Conservation (phyloP, 2,329 filamentous ascomycete species). For the Metarhizium humberi region DNA sequence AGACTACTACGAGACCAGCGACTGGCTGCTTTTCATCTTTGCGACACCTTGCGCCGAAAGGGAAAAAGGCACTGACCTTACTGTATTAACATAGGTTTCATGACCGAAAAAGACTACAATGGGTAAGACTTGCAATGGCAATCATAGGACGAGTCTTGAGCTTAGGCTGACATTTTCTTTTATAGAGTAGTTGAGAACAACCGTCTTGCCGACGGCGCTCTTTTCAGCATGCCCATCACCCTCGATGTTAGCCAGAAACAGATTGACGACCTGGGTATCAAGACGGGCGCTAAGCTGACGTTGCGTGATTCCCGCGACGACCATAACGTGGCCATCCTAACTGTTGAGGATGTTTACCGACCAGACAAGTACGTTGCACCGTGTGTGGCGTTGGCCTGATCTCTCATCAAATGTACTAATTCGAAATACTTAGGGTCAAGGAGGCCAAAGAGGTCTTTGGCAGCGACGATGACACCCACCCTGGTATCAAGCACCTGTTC, state of each 20-base stretch:
- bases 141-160: background rate
- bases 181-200: constrained; percentile 79
- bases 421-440: constrained; percentile 48
- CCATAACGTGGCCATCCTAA: constrained; percentile 90
- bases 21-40: background rate
- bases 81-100: constrained; percentile 58
- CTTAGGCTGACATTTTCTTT: background rate
- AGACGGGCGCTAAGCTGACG: constrained; percentile 72
- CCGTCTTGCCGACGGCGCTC: constrained; percentile 77
- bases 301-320: constrained; percentile 96
- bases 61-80: background rate
- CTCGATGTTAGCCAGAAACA: constrained; percentile 72
- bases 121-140: constrained; percentile 45
- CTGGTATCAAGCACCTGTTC: constrained; percentile 84
- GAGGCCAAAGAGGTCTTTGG: constrained; percentile 95
- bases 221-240: constrained; percentile 96
- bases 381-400: background rate
- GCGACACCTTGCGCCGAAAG: background rate
- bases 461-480: constrained; percentile 80
- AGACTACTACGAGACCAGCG: too few relatives aligned
- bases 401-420: background rate
- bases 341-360: constrained; percentile 88
- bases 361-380: constrained; percentile 73
- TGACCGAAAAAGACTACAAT: constrained; percentile 96
- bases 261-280: constrained; percentile 66